These are phyloP conservation scores for Colletotrichum plurivorum DNA, from an alignment of 2,329 filamentous ascomycete species.

Conservation along the genomic window DNA sequence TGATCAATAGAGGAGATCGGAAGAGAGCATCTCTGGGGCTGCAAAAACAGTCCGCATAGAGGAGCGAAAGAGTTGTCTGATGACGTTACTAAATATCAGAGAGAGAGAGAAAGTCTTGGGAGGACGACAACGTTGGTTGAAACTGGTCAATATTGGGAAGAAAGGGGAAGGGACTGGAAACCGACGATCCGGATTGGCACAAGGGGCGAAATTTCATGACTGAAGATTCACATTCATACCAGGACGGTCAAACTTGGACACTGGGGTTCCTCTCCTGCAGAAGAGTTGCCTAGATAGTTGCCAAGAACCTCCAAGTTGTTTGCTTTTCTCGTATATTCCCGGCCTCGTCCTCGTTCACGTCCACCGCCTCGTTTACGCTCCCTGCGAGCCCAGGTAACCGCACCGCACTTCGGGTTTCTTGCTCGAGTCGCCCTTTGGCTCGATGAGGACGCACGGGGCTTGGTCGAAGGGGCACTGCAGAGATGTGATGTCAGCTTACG, in stretches of 20 bases:
- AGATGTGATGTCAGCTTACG: slow-evolving; percentile 8
- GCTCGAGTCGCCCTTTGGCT: slow-evolving; percentile 36
- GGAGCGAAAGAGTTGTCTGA: slow-evolving; percentile 1
- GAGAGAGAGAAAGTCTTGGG: background rate
- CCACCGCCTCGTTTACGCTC: slow-evolving; percentile 1
- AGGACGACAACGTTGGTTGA: slow-evolving; percentile 1
- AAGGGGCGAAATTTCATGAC: slow-evolving; percentile 31
- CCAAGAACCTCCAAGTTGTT: slow-evolving; percentile 34
- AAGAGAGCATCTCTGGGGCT: slow-evolving; percentile 13
- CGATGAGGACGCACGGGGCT: slow-evolving; percentile 33
- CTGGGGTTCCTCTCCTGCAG: slow-evolving; percentile 22
- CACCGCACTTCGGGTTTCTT: slow-evolving; percentile 32
- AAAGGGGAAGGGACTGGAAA: slow-evolving; percentile 14
- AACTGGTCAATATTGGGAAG: slow-evolving; percentile 9
- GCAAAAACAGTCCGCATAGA: slow-evolving; percentile 8
- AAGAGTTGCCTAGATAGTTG: slow-evolving; percentile 24
- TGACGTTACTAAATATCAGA: slow-evolving; percentile 5
- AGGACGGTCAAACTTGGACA: slow-evolving; percentile 23
- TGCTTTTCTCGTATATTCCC: slow-evolving; percentile 33
- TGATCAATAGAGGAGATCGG: slow-evolving; percentile 2
- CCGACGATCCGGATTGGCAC: slow-evolving; percentile 13
- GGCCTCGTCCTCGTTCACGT: slow-evolving; percentile 1
- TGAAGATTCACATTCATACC: slow-evolving; percentile 40
- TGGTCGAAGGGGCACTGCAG: slow-evolving; percentile 34
- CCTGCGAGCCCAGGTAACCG: slow-evolving; percentile 26